phyloP scores from a whole-genome alignment of 805 yeast species.

The Candida sakaeoensis region DNA sequence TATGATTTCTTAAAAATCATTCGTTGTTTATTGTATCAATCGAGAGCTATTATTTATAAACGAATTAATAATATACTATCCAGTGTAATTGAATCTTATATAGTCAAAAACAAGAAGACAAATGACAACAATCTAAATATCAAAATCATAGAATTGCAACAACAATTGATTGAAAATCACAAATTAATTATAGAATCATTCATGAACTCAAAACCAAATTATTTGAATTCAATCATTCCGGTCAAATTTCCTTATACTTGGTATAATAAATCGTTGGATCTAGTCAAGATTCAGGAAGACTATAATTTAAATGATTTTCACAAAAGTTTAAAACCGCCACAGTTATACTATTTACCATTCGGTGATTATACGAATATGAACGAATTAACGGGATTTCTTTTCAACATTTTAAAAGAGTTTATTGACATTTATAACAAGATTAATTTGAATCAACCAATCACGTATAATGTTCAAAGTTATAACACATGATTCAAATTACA shows the following conservation, averaged over 20 bases:
- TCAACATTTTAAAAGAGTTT: constrained; percentile 28
- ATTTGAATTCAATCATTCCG: constrained; percentile 23
- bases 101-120: constrained; percentile 10
- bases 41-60: constrained; percentile 27
- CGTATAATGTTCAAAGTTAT: constrained; percentile 14
- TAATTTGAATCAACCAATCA: constrained; percentile 9
- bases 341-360: constrained; percentile 32
- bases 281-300: constrained; percentile 12
- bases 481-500: too few species aligned
- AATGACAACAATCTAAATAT: constrained; percentile 15
- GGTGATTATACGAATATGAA: constrained; percentile 32
- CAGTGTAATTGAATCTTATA: constrained; percentile 21
- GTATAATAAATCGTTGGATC: constrained; percentile 17
- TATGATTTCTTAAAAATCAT: constrained; percentile 17
- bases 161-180: constrained; percentile 21
- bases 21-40: constrained; percentile 26
- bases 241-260: constrained; percentile 30
- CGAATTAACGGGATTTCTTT: constrained; percentile 31
- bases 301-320: constrained; percentile 9
- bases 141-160: constrained; percentile 27
- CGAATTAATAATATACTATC: constrained; percentile 24
- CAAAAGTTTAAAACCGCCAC: constrained; percentile 20
- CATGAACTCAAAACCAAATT: constrained; percentile 25
- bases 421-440: constrained; percentile 19
- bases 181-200: constrained; percentile 20